Base-by-base conservation (phyloP, 176 grass and related monocot genomes). In the Aegilops longissima region DNA sequence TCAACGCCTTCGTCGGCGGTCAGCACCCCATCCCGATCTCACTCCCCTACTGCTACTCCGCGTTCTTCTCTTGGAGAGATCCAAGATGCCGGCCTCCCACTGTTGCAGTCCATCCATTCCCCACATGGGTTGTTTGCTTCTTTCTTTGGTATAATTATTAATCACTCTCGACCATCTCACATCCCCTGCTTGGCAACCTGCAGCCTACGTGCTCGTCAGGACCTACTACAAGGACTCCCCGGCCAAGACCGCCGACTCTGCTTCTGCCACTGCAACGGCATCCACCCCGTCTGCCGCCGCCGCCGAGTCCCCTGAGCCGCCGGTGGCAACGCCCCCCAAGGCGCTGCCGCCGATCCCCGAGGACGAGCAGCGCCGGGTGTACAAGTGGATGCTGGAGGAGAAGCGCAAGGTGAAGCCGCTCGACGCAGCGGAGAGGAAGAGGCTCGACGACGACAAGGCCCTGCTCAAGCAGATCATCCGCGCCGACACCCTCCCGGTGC, bases 311-410 rank as follows among this genome's bases (percentile, higher is more conserved):
- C 25, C 25, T 35, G 83, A 85, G 70, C 45, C 81, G 75, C 45
- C 81, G 39, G 39, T 82, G 67, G 17, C 73, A 27, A 67, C 24
- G 1, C 85, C 89, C 24, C 38, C 38, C 39, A 94, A 87, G 82
- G 84, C 77, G 79, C 87, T 93, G 51, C 88, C 92, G 34, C 92
- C 97, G 61, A 90, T 99, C 68, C 40, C 92, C 0, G 61, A 93
- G 82, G 92, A 99, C 5, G 90, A 99, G 63, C 90, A 99, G 70
- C 92, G 87, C 59, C 66, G 88, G 34, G 87, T 96, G 47, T 96
- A 89, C 85, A 91, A 87, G 59, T 99, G 97, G 97, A 96, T 99
- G 83, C 82, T 99, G 80, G 92, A 99, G 47, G 97, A 99, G 90
- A 99, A 94, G 84, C 88, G 97, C 42, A 98, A 98, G 80, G 70